Conservation (phyloP, 345 rosid species). For the Populus euphratica region DNA sequence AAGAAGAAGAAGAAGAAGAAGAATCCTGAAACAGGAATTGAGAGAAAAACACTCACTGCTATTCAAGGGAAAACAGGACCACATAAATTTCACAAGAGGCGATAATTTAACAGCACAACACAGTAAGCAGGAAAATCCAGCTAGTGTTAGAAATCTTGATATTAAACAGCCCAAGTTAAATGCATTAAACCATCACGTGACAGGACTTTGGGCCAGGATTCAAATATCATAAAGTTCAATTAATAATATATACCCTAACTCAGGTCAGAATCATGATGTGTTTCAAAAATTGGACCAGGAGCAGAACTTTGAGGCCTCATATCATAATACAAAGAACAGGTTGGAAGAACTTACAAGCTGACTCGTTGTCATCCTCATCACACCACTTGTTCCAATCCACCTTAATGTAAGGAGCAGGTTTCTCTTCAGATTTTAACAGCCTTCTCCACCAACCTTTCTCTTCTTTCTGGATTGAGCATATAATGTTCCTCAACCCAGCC, state of each 20-base stretch:
- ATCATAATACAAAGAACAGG: neutral
- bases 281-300: neutral
- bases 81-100: neutral
- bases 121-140: neutral
- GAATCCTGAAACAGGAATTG: neutral
- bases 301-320: neutral
- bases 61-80: no score
- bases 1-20: no score
- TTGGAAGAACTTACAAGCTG: constrained; percentile 47
- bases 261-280: neutral
- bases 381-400: constrained; percentile 99
- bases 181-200: neutral
- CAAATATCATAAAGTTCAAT: neutral
- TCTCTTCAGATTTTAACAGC: constrained; percentile 69
- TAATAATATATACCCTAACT: neutral
- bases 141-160: neutral
- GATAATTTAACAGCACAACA: neutral
- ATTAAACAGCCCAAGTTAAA: neutral
- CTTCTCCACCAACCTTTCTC: constrained; percentile 96
- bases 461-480: constrained; percentile 72
- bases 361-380: constrained; percentile 86
- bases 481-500: constrained; percentile 80
- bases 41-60: neutral
- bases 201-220: neutral
- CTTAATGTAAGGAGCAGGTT: constrained; percentile 97